phyloP scores from a whole-genome alignment of 2,329 filamentous ascomycete species.

The Berkeleyomyces basicola region DNA sequence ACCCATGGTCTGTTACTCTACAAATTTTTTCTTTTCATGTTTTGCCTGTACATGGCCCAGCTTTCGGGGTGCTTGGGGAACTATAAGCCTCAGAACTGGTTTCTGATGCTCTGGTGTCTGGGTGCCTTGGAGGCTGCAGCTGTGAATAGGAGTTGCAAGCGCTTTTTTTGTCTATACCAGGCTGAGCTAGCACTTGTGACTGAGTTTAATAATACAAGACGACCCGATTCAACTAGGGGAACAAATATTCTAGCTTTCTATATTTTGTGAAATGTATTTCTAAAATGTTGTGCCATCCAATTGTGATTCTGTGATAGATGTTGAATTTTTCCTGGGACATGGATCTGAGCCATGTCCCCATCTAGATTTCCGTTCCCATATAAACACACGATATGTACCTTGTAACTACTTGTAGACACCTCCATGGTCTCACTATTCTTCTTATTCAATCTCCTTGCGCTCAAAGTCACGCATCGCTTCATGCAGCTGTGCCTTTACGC shows the following conservation, averaged over 20 bases:
- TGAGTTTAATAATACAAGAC: slow-evolving; percentile 10
- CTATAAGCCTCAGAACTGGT: background rate
- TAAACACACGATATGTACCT: background rate
- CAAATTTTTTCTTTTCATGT: slow-evolving; percentile 4
- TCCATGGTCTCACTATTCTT: background rate
- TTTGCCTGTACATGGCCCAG: background rate
- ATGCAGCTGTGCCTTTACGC: slow-evolving; percentile 22
- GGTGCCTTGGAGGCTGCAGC: background rate
- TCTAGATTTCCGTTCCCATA: too few relatives aligned
- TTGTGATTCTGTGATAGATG: background rate
- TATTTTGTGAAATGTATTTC: background rate
- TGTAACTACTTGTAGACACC: background rate
- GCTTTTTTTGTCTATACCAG: background rate
- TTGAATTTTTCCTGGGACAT: too few relatives aligned
- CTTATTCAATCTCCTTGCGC: slow-evolving; percentile 3
- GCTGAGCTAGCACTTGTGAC: background rate
- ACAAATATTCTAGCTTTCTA: background rate
- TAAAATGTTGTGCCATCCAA: background rate
- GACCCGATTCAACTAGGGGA: slow-evolving; percentile 12
- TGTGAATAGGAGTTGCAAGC: background rate
- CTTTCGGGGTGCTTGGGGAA: background rate
- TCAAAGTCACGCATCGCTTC: slow-evolving; percentile 8
- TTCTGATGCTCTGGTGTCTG: background rate
- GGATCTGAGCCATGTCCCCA: too few relatives aligned
- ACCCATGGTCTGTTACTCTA: slow-evolving; percentile 15